Conservation (phyloP, 495 filamentous ascomycete species). For the Mytilinidion resinicola region DNA sequence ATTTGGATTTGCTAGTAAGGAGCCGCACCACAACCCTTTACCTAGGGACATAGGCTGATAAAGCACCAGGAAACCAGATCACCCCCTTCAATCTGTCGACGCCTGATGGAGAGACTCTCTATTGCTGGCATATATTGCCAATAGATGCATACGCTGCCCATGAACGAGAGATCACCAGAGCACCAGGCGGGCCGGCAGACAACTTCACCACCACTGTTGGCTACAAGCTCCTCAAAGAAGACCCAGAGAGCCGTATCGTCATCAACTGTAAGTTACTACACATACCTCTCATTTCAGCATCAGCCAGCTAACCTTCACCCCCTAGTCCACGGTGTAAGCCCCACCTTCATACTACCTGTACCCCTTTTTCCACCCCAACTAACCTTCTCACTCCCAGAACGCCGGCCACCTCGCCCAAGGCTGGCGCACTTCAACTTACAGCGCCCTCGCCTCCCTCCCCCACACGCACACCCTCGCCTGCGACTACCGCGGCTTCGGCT, state of each 20-base stretch:
- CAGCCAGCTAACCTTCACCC: background rate
- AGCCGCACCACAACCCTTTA: background rate
- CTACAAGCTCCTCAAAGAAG: conserved; percentile 30
- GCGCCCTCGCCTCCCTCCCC: conserved; percentile 42
- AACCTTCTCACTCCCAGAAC: conserved; percentile 33
- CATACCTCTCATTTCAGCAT: background rate
- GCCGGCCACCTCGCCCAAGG: conserved; percentile 50
- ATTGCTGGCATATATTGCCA: conserved; percentile 39
- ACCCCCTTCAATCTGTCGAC: conserved; percentile 36
- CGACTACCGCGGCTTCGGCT: conserved; percentile 88
- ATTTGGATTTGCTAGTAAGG: conserved; percentile 76
- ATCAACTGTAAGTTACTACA: conserved; percentile 31
- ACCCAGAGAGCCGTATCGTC: conserved; percentile 33
- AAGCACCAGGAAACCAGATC: conserved; percentile 32
- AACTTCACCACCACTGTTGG: conserved; percentile 30
- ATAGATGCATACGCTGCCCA: conserved; percentile 35
- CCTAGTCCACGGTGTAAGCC: conserved; percentile 6
- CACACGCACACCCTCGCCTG: conserved; percentile 63
- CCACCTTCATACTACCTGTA: background rate
- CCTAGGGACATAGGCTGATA: conserved; percentile 4
- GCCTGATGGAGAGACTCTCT: conserved; percentile 34
- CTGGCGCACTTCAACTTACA: conserved; percentile 47
- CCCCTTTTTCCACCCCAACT: background rate
- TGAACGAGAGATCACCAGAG: conserved; percentile 26
- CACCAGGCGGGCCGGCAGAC: conserved; percentile 16